A percentile compares a stretch with the other conserved stretches of the same genome.
Evolutionary conservation across 2,329 filamentous ascomycete species (phyloP).

Genomic region (Ilyonectria robusta): DNA sequence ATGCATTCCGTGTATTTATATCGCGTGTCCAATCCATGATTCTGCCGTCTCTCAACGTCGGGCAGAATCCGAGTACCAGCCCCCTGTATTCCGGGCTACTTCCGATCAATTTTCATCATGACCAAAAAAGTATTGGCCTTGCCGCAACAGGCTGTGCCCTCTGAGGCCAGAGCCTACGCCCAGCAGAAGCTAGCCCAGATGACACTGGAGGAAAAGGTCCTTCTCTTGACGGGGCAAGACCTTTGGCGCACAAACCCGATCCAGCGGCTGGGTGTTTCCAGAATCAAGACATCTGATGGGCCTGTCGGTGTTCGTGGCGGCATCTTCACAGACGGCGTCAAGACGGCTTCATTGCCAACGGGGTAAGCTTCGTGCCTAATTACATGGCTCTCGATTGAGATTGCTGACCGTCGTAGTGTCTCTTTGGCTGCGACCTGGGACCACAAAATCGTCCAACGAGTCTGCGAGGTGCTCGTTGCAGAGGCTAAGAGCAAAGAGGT

Average conservation of each 20-base stretch:
- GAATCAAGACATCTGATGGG: conserved; percentile 33
- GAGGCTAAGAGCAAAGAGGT: conserved; percentile 37
- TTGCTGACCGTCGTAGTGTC: conserved; percentile 14
- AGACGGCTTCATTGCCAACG: conserved; percentile 29
- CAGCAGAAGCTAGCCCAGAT: conserved; percentile 28
- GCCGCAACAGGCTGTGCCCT: not conserved
- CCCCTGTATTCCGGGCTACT: not conserved
- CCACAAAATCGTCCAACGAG: conserved; percentile 7
- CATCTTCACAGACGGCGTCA: conserved; percentile 33
- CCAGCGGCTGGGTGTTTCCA: conserved; percentile 18
- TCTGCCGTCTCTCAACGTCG: not conserved
- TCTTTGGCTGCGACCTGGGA: conserved; percentile 35
- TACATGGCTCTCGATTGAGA: too few species aligned
- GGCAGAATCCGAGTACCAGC: not conserved
- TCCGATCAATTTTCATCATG: not conserved
- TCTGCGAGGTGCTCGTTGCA: conserved; percentile 29
- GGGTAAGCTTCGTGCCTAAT: conserved; percentile 6
- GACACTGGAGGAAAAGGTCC: conserved; percentile 30
- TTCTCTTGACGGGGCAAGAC: conserved; percentile 23
- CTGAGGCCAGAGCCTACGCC: conserved; percentile 8
- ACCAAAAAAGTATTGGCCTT: not conserved
- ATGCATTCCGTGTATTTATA: conserved; percentile 1
- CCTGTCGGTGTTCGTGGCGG: conserved; percentile 32
- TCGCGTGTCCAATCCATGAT: conserved; percentile 9
- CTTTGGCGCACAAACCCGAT: conserved; percentile 28